These are phyloP conservation scores for Aegle marmelos DNA, from an alignment of 345 rosid genomes.

Conservation along the genomic window DNA sequence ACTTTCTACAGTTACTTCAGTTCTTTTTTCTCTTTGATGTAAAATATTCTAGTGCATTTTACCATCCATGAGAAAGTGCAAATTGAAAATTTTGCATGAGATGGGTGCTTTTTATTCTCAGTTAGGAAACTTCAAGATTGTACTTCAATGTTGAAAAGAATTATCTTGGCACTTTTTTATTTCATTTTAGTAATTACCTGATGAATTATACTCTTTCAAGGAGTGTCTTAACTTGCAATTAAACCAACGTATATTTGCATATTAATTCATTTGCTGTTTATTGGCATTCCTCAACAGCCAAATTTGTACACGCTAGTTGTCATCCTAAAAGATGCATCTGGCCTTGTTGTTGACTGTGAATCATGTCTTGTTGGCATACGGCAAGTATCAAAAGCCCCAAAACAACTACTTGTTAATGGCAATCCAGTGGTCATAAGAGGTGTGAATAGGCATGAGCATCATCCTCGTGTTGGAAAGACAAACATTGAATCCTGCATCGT, in stretches of 20 bases:
- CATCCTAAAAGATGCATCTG: conserved; percentile 77
- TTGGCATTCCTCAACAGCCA: conserved; percentile 57
- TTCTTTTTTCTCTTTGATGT: not conserved
- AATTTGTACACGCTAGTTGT: conserved; percentile 76
- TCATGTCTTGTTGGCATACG: conserved; percentile 88
- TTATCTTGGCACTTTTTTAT: not conserved
- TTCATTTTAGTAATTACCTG: not conserved
- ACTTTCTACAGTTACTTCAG: not conserved
- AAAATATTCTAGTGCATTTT: not conserved
- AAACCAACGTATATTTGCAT: not conserved
- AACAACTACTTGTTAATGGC: conserved; percentile 90
- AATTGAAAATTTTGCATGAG: not conserved
- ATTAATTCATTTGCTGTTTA: conserved; percentile 10
- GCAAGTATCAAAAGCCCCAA: conserved; percentile 79
- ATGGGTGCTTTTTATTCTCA: not conserved
- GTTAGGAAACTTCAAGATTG: not conserved
- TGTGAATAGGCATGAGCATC: conserved; percentile 98
- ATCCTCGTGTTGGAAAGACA: conserved; percentile 95
- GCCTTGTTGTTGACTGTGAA: conserved; percentile 79
- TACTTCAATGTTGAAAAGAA: not conserved
- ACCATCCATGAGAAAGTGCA: not conserved
- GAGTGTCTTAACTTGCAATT: no score
- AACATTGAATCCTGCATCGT: conserved; percentile 97
- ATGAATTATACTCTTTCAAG: not conserved
- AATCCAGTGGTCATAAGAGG: conserved; percentile 88